Conservation (phyloP, 164 flowering plant genomes). For the Vitis rotundifolia region DNA sequence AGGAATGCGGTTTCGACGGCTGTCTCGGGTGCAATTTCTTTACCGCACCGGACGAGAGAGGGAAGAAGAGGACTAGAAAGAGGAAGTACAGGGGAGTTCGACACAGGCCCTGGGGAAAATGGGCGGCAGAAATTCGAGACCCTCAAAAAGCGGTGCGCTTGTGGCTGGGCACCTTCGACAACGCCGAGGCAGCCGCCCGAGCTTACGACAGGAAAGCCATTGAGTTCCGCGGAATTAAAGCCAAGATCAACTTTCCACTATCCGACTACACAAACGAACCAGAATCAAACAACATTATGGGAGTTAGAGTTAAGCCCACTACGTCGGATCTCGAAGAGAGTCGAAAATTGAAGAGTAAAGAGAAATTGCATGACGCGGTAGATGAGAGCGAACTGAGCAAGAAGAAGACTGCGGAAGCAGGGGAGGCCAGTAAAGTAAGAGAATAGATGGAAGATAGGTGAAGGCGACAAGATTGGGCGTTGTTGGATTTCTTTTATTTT, state of each 20-base stretch:
- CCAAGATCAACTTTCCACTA: conserved; percentile 43
- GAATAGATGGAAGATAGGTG: no score
- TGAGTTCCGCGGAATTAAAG: conserved; percentile 34
- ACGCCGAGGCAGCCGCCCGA: conserved; percentile 44
- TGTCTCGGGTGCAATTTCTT: conserved; percentile 32
- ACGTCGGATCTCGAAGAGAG: no score
- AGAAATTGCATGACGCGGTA: no score
- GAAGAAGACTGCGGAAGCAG: no score
- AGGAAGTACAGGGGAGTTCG: conserved; percentile 40
- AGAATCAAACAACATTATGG: no score
- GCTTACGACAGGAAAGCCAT: conserved; percentile 49
- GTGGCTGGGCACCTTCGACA: conserved; percentile 46
- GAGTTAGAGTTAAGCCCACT: no score
- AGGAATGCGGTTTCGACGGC: conserved; percentile 16
- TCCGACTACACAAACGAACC: conserved; percentile 11
- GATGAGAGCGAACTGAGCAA: no score
- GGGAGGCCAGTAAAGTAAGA: no score
- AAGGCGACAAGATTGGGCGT: no score
- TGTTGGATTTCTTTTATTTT: no score
- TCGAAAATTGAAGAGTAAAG: no score
- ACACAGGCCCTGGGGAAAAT: conserved; percentile 44
- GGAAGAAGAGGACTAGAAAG: conserved; percentile 17
- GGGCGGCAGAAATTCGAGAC: conserved; percentile 48
- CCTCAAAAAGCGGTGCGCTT: conserved; percentile 31
- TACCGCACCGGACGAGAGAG: conserved; percentile 1